Conservation (phyloP, 2,329 filamentous ascomycete genomes). For the Botrytis medusae region DNA sequence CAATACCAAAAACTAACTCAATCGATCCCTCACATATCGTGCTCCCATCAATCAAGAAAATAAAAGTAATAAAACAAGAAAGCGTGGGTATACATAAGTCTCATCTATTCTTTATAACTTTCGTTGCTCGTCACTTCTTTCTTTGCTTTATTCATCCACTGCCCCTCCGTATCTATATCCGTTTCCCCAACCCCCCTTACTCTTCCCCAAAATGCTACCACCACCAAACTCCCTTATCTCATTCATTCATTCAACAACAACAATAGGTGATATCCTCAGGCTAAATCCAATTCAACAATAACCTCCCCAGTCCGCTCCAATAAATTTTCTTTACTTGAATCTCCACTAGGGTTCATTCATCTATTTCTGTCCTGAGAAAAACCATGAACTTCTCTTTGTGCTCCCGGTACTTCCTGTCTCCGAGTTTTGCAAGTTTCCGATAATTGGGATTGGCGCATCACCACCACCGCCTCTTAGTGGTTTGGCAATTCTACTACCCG, state of each 20-base stretch:
- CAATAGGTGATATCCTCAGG: slow-evolving; percentile 10
- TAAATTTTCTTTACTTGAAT: not conserved
- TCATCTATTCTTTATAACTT: slow-evolving; percentile 22
- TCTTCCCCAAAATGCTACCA: not conserved
- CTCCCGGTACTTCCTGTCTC: slow-evolving; percentile 42
- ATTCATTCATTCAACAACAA: not conserved
- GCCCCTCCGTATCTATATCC: slow-evolving; percentile 16
- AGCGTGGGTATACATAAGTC: slow-evolving; percentile 23
- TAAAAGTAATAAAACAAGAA: slow-evolving; percentile 12
- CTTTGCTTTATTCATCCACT: slow-evolving; percentile 20
- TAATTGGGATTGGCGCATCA: slow-evolving; percentile 50
- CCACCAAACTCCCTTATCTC: not conserved
- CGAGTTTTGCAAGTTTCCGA: slow-evolving; percentile 56
- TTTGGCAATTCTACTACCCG: slow-evolving; percentile 68
- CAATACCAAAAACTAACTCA: slow-evolving; percentile 1
- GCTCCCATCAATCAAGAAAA: slow-evolving; percentile 7
- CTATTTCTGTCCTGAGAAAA: slow-evolving; percentile 42
- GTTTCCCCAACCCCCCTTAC: not conserved
- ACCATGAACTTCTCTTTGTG: slow-evolving; percentile 40
- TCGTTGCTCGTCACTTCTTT: slow-evolving; percentile 17
- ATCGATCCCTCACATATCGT: not conserved
- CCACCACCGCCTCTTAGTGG: slow-evolving; percentile 62
- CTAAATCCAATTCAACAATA: slow-evolving; percentile 16
- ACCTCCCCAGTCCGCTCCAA: slow-evolving; percentile 11
- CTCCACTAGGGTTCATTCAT: not conserved